Evolutionary conservation across 2,329 filamentous ascomycete species (phyloP), one percentile per base, ranked within the genome.

Genomic region (Meredithiella fracta): DNA sequence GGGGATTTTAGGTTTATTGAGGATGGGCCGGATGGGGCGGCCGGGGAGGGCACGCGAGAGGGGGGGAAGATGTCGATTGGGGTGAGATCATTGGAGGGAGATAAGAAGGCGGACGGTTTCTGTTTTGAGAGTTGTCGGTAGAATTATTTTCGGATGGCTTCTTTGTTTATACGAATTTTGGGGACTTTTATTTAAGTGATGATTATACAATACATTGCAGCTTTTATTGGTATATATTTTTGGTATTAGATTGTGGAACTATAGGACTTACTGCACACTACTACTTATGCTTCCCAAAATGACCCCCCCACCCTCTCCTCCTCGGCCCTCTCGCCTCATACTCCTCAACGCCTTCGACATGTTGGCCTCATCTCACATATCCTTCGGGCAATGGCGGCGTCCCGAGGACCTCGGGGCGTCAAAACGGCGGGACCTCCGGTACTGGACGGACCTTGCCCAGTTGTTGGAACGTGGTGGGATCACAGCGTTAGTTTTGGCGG

Each of bases 321-420:
- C 51, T 11, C 55, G 49, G 8, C 50, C 51, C 2, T 29, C 26
- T 15, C 26, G 55, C 17, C 52, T 11, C 23, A 80, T 82, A 14
- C 63, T 82, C 4, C 68, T 83, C 50, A 83, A 82, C 67, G 79
- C 79, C 2, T 82, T 83, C 60, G 79, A 82, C 58, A 82, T 82
- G 78, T 78, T 72, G 1, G 82, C 79, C 0, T 72, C 82, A 4
- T 79, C 79, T 1, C 80, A 84, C 63, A 63, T 84, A 34, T 79
- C 77, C 0, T 79, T 79, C 0, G 80, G 80, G 0, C 80, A 83
- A 67, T 84, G 80, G 81, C 61, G 80, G 74, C 80, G 83, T 54
- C 79, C 80, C 0, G 69, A 66, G 15, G 80, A 85, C 63, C 74
- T 73, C 57, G 81, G 78, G 0, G 74, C 76, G 0, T 78, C 75